Evolutionary conservation across 768 basidiomycete genomes (phyloP), one percentile per base, ranked within the genome.

Genomic region (Trichaptum fuscoviolaceum): DNA sequence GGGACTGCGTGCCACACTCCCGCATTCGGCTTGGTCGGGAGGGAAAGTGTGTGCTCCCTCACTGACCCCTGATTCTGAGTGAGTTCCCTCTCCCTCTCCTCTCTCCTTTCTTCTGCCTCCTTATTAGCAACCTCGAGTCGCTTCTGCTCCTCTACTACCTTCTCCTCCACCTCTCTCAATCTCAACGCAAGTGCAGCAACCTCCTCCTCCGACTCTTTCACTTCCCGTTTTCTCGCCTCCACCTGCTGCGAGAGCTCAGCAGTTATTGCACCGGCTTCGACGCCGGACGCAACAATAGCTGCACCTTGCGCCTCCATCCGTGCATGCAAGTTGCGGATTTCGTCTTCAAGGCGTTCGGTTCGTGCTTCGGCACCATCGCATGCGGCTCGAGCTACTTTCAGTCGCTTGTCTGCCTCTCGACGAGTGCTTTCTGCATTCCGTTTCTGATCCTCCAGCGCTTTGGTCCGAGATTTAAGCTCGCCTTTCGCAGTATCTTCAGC

Each of bases 371-470:
- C 84, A 65, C 82, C 87, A 71, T 92, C 88, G 35, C 89, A 85
- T 67, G 83, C 79, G 58, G 73, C 81, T 74, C 88, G 87, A 18
- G 85, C 87, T n/a, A 83, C 80, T 71, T 88, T 91, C 67, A 96
- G 82, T 70, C 88, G 88, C 80, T 92, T 95, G 77, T 99, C 96
- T 4, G 90, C 93, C 61, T 98, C 96, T 59, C 87, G 84, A 73
- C 87, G 91, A 63, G 81, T 77, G 63, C 85, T 81, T 77, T 99
- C 97, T 12, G 95, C 93, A 30, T 80, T 80, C 35, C 96, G 88
- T 76, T 90, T 92, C 64, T 86, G 80, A 74, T 99, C 96, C 70
- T 99, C 96, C 1, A 98, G 80, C 1, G 81, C 75, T 77, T 96
- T 96, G 62, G 91, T 92, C 62, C 89, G 88, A n/a, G 83, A 76